Base-by-base conservation (phyloP, 768 basidiomycete species). In the Mycena venus region DNA sequence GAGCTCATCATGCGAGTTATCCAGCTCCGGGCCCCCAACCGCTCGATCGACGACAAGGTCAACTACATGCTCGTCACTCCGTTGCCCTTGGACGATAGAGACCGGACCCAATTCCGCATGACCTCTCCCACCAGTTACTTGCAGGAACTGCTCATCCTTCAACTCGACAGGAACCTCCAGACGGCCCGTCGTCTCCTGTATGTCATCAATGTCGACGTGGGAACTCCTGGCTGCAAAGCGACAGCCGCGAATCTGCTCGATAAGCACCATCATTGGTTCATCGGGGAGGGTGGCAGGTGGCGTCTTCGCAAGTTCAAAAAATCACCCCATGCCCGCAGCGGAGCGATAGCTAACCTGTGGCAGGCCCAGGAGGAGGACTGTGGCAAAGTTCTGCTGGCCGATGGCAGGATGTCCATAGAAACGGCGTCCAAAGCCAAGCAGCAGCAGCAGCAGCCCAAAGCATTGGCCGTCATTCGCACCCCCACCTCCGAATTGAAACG, bases 51-150 rank as follows among this genome's bases (percentile, higher is more conserved):
- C 51, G 31, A 67, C 66, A 58, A 67, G 38, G 25, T 44, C 38
- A 38, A 53, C 66, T 25, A 67, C 53, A 56, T 67, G 40, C 66
- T 67, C 32, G 40, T 67, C 17, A 65, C 63, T 65, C 47, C 63
- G 31, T 53, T 65, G 49, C 63, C 63, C 63, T 53, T 65, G 49
- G 31, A 53, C 47, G 49, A 65, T 49, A 65, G 63, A 65, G 47
- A 65, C 63, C 63, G 63, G 63, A 65, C 63, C 49, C 31, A 65
- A 65, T 65, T 65, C 63, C 47, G 63, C 63, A 65, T 65, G 63
- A 49, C 63, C 63, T 65, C 63, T 65, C 63, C 63, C 32, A 65
- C 63, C 47, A 51, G 49, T 53, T 65, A 65, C 63, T 49, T 65
- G 63, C 47, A 65, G 47, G 49, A 51, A n/a, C 63, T 65, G 49